Conservation (phyloP, 2,329 filamentous ascomycete genomes). For the Fusarium nematophilum region DNA sequence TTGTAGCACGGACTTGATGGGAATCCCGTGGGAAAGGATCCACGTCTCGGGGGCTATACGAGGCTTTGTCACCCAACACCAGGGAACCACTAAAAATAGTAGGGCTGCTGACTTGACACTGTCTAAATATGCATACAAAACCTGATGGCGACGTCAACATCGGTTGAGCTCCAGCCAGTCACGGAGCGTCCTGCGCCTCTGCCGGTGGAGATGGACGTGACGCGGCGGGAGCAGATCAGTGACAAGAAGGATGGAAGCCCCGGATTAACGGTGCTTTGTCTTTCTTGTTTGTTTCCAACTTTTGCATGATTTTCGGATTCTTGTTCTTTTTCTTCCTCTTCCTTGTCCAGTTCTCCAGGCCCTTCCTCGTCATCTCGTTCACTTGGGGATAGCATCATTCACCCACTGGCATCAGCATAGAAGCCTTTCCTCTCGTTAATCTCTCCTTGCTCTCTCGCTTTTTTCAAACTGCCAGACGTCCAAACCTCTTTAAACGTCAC, state of each 20-base stretch:
- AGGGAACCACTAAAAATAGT: constrained; percentile 30
- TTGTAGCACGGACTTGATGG: too few species aligned
- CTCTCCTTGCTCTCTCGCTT: background rate
- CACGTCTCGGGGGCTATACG: background rate
- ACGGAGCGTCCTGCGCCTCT: background rate
- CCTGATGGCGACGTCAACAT: constrained; percentile 26
- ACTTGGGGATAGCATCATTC: too few species aligned
- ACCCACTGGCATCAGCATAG: too few species aligned
- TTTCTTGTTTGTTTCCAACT: background rate
- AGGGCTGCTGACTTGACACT: constrained; percentile 3
- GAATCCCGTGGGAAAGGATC: too few species aligned
- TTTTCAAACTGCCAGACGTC: background rate
- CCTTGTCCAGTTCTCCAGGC: too few species aligned
- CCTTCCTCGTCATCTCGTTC: too few species aligned
- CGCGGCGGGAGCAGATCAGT: constrained; percentile 22
- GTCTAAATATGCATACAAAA: constrained; percentile 6
- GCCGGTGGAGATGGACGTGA: constrained; percentile 32
- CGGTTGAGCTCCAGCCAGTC: constrained; percentile 16
- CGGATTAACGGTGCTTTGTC: background rate
- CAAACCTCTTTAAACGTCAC: too few species aligned
- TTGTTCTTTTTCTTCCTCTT: too few species aligned
- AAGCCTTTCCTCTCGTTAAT: background rate
- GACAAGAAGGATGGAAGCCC: constrained; percentile 19
- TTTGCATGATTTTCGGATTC: too few species aligned
- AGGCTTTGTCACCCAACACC: constrained; percentile 8